phyloP scores from a whole-genome alignment of 768 basidiomycete species.

The Galerina sulciceps region DNA sequence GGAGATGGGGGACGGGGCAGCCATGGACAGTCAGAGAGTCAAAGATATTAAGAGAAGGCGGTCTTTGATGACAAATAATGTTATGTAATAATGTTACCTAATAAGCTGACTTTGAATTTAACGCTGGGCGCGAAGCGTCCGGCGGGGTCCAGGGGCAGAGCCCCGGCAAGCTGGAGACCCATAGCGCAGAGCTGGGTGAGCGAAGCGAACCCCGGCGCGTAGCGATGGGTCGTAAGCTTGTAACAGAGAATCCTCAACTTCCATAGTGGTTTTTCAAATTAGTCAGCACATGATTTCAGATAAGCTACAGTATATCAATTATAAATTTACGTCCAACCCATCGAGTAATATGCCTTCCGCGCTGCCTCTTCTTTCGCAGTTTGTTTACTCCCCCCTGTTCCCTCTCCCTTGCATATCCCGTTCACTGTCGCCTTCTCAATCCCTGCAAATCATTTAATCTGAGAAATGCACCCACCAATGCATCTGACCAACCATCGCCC shows the following conservation, averaged over 20 bases:
- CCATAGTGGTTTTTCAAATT: conserved; percentile 17
- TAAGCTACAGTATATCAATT: conserved; percentile 7
- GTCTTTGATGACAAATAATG: no score
- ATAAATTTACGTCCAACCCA: conserved; percentile 61
- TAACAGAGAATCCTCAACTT: conserved; percentile 18
- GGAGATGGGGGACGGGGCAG: conserved; percentile 30
- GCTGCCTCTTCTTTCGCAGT: conserved; percentile 81
- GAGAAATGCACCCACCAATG: conserved; percentile 49
- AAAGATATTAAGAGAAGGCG: no score
- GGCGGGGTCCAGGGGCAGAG: no score
- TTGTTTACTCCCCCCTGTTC: conserved; percentile 72
- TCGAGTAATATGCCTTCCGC: conserved; percentile 66
- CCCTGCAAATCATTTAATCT: conserved; percentile 6
- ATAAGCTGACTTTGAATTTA: no score
- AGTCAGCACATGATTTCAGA: conserved; percentile 26
- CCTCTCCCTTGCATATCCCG: conserved; percentile 68
- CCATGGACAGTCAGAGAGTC: conserved; percentile 22
- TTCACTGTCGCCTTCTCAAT: conserved; percentile 50
- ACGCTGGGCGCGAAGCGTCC: no score
- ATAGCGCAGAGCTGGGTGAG: no score
- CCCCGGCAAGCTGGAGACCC: no score
- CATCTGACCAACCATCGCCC: conserved; percentile 71
- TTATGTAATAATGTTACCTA: no score
- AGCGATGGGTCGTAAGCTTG: no score
- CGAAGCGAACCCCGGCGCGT: no score